phyloP scores from a whole-genome alignment of 2,329 filamentous ascomycete species.

The Corinectria fuckeliana region DNA sequence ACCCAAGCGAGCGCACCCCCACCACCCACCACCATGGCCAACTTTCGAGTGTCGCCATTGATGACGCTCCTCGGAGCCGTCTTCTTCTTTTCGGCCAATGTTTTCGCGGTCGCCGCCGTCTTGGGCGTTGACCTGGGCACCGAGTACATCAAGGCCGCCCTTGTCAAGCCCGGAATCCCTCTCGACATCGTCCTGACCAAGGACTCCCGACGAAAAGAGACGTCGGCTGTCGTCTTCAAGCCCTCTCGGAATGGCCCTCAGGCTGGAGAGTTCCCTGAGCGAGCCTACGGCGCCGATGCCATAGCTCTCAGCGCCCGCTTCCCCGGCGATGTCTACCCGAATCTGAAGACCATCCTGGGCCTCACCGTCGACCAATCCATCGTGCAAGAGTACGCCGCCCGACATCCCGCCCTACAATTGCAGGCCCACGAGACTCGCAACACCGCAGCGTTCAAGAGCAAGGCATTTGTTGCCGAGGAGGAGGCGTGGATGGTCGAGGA shows the following conservation, averaged over 20 bases:
- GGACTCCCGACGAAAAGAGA: conserved; percentile 96
- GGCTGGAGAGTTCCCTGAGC: conserved; percentile 78
- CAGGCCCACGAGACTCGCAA: conserved; percentile 64
- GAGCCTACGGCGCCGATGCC: conserved; percentile 91
- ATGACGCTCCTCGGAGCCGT: conserved; percentile 47
- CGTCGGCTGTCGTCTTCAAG: conserved; percentile 91
- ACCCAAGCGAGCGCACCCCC: conserved; percentile 31
- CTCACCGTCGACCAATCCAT: conserved; percentile 66
- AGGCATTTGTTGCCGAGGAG: conserved; percentile 65
- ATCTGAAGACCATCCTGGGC: conserved; percentile 90
- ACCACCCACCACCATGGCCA: conserved; percentile 44
- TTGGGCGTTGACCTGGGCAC: conserved; percentile 94
- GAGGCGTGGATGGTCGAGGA: conserved; percentile 85
- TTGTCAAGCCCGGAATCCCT: conserved; percentile 95
- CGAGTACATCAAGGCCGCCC: conserved; percentile 93
- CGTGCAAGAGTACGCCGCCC: conserved; percentile 72
- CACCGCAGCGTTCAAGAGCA: conserved; percentile 84
- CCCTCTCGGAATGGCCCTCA: conserved; percentile 71
- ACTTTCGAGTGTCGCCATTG: conserved; percentile 44
- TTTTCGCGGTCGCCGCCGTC: conserved; percentile 71
- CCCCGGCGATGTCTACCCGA: conserved; percentile 92
- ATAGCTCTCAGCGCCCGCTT: conserved; percentile 86
- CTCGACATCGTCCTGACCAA: conserved; percentile 98
- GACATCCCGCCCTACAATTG: conserved; percentile 81
- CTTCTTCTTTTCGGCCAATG: conserved; percentile 50